phyloP scores from a whole-genome alignment of 2,329 filamentous ascomycete genomes.

The Exserohilum rostratum region DNA sequence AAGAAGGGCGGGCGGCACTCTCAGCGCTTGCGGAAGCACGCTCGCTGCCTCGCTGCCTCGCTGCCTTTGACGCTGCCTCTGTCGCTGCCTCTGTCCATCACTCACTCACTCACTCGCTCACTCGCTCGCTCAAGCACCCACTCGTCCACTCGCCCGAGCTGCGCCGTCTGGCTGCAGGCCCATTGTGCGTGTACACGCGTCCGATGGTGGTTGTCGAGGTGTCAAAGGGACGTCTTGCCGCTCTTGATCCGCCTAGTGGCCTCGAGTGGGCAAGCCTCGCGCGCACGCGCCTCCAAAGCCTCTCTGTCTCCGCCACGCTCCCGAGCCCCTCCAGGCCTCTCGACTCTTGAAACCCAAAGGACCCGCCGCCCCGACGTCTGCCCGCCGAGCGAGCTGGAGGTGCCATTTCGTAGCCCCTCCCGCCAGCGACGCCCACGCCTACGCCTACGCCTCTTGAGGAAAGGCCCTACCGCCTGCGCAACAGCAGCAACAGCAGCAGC shows the following conservation, averaged over 20 bases:
- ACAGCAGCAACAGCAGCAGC: too few relatives aligned
- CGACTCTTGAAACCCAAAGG: conserved; percentile 32
- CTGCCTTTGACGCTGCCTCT: neutral
- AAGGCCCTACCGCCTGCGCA: too few relatives aligned
- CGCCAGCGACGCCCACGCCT: too few relatives aligned
- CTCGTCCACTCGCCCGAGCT: too few relatives aligned
- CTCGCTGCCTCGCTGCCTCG: too few relatives aligned
- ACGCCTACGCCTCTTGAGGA: conserved; percentile 8
- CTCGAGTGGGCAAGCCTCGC: conserved; percentile 37
- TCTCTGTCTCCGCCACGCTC: neutral
- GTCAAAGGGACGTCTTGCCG: conserved; percentile 19
- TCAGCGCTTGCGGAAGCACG: conserved; percentile 39
- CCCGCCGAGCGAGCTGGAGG: conserved; percentile 1
- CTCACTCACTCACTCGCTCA: conserved; percentile 12
- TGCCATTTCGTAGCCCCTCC: conserved; percentile 3
- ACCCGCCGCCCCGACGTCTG: conserved; percentile 20
- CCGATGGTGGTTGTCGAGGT: conserved; percentile 11
- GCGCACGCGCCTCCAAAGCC: conserved; percentile 40
- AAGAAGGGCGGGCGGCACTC: conserved; percentile 22
- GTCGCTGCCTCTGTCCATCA: neutral
- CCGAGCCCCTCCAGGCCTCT: conserved; percentile 31
- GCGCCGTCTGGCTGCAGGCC: too few relatives aligned
- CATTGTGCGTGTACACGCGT: conserved; percentile 7
- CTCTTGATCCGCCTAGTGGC: conserved; percentile 25
- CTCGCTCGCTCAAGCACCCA: neutral